Percentiles rank a stretch among this genome's conserved stretches.
phyloP scores from a whole-genome alignment of 805 yeast species.

The Alloascoidea africana region DNA sequence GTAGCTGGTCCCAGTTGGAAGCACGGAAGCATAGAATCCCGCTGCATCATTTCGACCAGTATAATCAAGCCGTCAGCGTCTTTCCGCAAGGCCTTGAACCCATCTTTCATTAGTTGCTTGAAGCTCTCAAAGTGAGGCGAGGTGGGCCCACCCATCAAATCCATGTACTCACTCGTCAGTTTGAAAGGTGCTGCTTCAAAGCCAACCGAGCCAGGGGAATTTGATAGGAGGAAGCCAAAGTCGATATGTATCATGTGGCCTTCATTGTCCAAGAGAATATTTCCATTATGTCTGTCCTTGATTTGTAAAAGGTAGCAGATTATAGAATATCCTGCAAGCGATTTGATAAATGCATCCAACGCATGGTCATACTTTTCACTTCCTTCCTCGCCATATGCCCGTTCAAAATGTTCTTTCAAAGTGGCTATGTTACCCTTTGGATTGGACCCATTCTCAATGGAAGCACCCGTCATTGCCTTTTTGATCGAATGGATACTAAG shows the following conservation, averaged over 20 bases:
- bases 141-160: constrained; percentile 60
- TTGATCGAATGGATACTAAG: constrained; percentile 88
- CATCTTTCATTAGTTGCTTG: constrained; percentile 45
- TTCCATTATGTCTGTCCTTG: constrained; percentile 97
- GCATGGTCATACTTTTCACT: constrained; percentile 51
- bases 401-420: constrained; percentile 61
- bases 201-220: constrained; percentile 94
- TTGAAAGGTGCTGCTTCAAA: constrained; percentile 98
- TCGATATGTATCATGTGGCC: constrained; percentile 95
- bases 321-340: constrained; percentile 88
- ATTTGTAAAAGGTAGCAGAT: constrained; percentile 84
- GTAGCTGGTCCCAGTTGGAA: constrained; percentile 82
- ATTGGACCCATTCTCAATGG: constrained; percentile 51
- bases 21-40: constrained; percentile 81
- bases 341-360: constrained; percentile 69
- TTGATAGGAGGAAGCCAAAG: constrained; percentile 84
- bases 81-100: constrained; percentile 61
- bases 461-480: constrained; percentile 71
- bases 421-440: constrained; percentile 59
- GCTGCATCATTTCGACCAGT: constrained; percentile 89
- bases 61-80: constrained; percentile 61
- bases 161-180: constrained; percentile 78
- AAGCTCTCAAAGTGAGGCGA: constrained; percentile 47
- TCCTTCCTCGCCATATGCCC: constrained; percentile 54
- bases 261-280: constrained; percentile 87